A percentile compares a stretch with the other conserved stretches of the same genome.
Conservation (phyloP, 2,329 filamentous ascomycete genomes). For the Metarhizium brunneum region DNA sequence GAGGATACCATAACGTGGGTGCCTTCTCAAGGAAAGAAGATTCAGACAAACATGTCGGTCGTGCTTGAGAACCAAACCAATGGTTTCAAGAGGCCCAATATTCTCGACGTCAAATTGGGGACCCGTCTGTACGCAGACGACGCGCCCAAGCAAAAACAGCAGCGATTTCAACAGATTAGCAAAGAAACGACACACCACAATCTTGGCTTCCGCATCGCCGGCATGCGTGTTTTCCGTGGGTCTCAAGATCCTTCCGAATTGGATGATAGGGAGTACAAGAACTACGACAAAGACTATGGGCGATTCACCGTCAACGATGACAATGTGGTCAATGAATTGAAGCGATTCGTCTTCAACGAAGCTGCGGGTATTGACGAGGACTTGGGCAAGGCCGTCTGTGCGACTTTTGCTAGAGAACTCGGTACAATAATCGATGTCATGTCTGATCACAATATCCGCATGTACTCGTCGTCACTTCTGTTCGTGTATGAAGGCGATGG, state of each 20-base stretch:
- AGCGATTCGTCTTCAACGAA: constrained; percentile 49
- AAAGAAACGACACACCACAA: constrained; percentile 49
- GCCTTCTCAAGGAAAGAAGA: constrained; percentile 45
- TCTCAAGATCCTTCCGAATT: constrained; percentile 40
- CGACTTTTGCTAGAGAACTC: constrained; percentile 44
- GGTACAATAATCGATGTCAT: constrained; percentile 42
- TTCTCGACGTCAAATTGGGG: constrained; percentile 89
- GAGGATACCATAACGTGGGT: constrained; percentile 28
- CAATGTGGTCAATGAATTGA: constrained; percentile 46
- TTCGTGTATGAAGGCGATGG: constrained; percentile 59
- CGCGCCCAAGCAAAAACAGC: constrained; percentile 48
- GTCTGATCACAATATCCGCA: constrained; percentile 48
- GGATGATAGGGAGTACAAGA: constrained; percentile 44
- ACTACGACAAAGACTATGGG: constrained; percentile 57
- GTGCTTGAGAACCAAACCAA: constrained; percentile 77
- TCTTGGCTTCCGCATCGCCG: constrained; percentile 54
- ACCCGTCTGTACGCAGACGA: constrained; percentile 76
- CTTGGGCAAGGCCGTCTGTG: constrained; percentile 44
- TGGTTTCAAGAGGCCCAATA: constrained; percentile 77
- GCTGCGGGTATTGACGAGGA: constrained; percentile 49
- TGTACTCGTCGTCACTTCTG: constrained; percentile 54
- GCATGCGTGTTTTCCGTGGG: constrained; percentile 55
- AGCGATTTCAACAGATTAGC: constrained; percentile 50
- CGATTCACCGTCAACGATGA: constrained; percentile 39
- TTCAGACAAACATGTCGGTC: constrained; percentile 70